Conservation (phyloP, 345 rosid genomes). For the Barbarea vulgaris region DNA sequence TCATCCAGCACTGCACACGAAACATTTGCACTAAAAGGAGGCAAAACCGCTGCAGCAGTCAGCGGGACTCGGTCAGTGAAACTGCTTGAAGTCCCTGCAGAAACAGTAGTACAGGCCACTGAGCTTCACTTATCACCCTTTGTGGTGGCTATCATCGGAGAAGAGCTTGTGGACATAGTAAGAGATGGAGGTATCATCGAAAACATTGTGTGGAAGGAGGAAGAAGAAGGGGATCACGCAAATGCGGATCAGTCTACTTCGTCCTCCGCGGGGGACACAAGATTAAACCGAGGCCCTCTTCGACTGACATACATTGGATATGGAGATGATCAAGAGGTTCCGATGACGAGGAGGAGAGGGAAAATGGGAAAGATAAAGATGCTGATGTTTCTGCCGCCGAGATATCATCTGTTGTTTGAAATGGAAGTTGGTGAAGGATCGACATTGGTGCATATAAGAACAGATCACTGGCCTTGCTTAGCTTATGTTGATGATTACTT, state of each 20-base stretch:
- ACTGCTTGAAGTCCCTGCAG: conserved; percentile 77
- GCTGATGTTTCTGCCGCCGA: conserved; percentile 87
- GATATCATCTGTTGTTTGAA: conserved; percentile 87
- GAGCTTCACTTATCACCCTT: conserved; percentile 67
- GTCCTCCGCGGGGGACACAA: conserved; percentile 30
- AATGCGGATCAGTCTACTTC: conserved; percentile 38
- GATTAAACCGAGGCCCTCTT: conserved; percentile 52
- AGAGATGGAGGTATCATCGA: conserved; percentile 67
- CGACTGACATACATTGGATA: conserved; percentile 66
- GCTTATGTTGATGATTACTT: conserved; percentile 94
- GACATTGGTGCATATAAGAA: conserved; percentile 85
- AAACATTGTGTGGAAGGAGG: conserved; percentile 61
- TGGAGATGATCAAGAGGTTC: conserved; percentile 54
- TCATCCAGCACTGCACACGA: conserved; percentile 79
- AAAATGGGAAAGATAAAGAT: conserved; percentile 69
- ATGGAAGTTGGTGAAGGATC: conserved; percentile 87
- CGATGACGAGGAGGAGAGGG: conserved; percentile 49
- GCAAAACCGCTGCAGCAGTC: conserved; percentile 74
- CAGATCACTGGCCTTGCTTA: conserved; percentile 98
- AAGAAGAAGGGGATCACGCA: conserved; percentile 24
- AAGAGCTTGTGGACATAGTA: conserved; percentile 62
- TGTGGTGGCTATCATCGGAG: conserved; percentile 78
- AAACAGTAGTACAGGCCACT: conserved; percentile 49
- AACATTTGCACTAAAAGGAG: conserved; percentile 69
- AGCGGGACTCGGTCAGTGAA: conserved; percentile 88